Conservation (phyloP, 2,329 filamentous ascomycete species). For the Penicillium sp. region DNA sequence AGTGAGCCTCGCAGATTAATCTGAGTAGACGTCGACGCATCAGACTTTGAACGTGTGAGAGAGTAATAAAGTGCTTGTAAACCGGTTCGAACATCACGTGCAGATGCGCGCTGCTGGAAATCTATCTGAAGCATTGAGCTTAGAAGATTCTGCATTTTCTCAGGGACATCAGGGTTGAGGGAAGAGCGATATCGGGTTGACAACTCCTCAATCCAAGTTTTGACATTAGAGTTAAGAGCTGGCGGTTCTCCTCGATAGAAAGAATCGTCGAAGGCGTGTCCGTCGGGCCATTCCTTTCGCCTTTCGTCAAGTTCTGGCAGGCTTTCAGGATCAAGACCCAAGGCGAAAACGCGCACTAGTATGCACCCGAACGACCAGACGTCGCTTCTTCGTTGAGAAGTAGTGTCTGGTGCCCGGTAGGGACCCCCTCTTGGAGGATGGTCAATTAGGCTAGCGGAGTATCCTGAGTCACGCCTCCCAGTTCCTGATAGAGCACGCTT, state of each 20-base stretch:
- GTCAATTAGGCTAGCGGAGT: background rate
- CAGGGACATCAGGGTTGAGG: background rate
- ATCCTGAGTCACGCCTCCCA: background rate
- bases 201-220: background rate
- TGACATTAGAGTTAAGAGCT: background rate
- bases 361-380: slow-evolving; percentile 28
- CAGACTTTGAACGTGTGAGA: background rate
- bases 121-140: background rate
- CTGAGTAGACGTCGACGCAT: background rate
- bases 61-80: background rate
- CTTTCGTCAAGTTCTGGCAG: background rate
- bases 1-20: background rate
- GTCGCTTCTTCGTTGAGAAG: slow-evolving; percentile 11
- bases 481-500: background rate
- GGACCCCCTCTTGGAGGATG: background rate
- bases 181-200: background rate
- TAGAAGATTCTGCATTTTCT: background rate
- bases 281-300: background rate
- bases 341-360: slow-evolving; percentile 17
- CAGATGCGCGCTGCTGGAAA: background rate
- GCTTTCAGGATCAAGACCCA: slow-evolving; percentile 9
- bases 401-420: slow-evolving; percentile 16
- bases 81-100: background rate
- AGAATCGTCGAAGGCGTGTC: background rate
- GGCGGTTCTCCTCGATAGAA: background rate